Conservation (phyloP, 768 basidiomycete species). For the Pleurotus tuber-regium region DNA sequence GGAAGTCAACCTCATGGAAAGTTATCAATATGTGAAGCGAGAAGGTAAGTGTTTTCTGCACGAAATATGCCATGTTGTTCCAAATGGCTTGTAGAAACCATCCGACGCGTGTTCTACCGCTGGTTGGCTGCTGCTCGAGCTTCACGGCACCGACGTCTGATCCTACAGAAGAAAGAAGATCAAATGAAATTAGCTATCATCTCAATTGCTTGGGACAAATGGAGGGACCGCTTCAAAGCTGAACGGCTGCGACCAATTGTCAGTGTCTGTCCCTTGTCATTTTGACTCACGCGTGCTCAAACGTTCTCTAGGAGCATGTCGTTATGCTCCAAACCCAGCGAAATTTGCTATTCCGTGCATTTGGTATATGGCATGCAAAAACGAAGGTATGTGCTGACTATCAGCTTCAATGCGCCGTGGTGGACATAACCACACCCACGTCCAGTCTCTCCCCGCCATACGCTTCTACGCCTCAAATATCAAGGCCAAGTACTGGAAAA, state of each 20-base stretch:
- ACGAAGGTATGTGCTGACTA: conserved; percentile 53
- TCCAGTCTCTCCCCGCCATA: conserved; percentile 75
- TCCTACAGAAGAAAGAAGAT: conserved; percentile 59
- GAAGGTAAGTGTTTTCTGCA: conserved; percentile 76
- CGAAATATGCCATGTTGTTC: too few relatives aligned
- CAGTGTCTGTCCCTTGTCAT: conserved; percentile 20
- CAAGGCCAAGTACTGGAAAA: conserved; percentile 60
- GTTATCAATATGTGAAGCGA: conserved; percentile 74
- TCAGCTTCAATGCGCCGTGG: too few relatives aligned
- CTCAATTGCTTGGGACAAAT: conserved; percentile 69
- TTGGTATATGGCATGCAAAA: conserved; percentile 71
- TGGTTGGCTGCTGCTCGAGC: conserved; percentile 66
- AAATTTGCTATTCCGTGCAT: conserved; percentile 63
- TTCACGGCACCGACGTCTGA: conserved; percentile 56
- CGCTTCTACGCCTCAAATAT: conserved; percentile 63
- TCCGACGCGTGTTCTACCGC: conserved; percentile 64
- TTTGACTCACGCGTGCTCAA: conserved; percentile 6
- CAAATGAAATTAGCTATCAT: conserved; percentile 54
- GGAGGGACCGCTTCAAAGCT: conserved; percentile 71
- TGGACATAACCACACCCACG: not conserved
- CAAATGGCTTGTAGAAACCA: conserved; percentile 51
- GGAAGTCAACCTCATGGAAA: conserved; percentile 78
- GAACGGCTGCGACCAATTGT: conserved; percentile 67
- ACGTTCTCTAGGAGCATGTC: conserved; percentile 48
- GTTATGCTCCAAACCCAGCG: conserved; percentile 57